Conservation (phyloP, 306 rosid species). For the Castanopsis chinensis region DNA sequence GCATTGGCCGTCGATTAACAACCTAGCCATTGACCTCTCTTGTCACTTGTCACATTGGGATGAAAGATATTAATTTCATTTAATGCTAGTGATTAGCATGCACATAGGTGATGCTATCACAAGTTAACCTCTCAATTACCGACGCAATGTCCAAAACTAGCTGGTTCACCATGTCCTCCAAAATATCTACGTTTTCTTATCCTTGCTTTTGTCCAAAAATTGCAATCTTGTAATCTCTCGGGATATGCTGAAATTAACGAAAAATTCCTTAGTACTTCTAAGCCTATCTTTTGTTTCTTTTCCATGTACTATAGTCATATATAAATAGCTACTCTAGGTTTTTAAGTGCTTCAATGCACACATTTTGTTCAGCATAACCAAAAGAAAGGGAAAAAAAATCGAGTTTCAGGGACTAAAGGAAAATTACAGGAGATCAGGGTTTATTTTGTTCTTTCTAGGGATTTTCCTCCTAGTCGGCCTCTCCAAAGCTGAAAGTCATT, state of each 20-base stretch:
- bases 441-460: slow-evolving; percentile 39
- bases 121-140: slow-evolving; percentile 32
- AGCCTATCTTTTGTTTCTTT: not conserved
- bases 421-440: slow-evolving; percentile 10
- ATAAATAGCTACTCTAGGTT: slow-evolving; percentile 7
- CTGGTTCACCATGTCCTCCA: slow-evolving; percentile 33
- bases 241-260: slow-evolving; percentile 42
- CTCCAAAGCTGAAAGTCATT: slow-evolving; percentile 43
- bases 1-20: no score
- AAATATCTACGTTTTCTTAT: not conserved
- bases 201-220: slow-evolving; percentile 37
- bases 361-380: not conserved
- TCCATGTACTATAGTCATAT: slow-evolving; percentile 1
- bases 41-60: not conserved
- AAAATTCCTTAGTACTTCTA: slow-evolving; percentile 22
- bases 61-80: not conserved
- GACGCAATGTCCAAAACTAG: slow-evolving; percentile 31
- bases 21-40: no score
- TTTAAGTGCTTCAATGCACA: slow-evolving; percentile 8
- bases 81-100: not conserved
- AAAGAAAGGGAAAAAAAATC: not conserved
- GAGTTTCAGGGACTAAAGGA: slow-evolving; percentile 10
- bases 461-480: slow-evolving; percentile 30
- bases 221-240: slow-evolving; percentile 29
- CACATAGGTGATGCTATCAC: slow-evolving; percentile 15